Base-by-base conservation (phyloP, 805 yeast genomes). In the Sugiyamaella marilandica region DNA sequence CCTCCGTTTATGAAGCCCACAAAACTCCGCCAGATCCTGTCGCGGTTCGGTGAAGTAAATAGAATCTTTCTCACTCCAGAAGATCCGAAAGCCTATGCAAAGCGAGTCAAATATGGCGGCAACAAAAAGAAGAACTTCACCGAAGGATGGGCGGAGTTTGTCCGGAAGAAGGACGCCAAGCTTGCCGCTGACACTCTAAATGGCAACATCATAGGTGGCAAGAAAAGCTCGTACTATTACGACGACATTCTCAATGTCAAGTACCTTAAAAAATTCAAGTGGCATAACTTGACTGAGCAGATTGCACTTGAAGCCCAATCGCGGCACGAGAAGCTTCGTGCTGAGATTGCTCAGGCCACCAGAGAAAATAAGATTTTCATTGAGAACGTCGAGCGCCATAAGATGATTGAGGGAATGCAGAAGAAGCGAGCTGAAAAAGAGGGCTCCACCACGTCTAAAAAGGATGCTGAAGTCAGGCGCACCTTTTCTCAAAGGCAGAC, bases 1-100 rank as follows among this genome's bases (percentile, higher is more conserved):
- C 99, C 99, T 0, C 99, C 99, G 24, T 94, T 86, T 65, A 94
- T 94, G 99, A 91, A 91, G 66, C 98, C 99, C 0, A 81, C 85
- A 1, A 94, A 90, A 66, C 74, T 94, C 70, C 78, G 95, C 62
- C 94, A 90, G 49, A 79, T 94, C 10, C 72, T 94, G 33, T 69
- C 83, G 2, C 74, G 88, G 56, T 94, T 92, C 70, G 99, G 99
- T 10, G 82, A 81, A 54, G 77, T 92, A n/a, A 96, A 88, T 62
- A 75, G 98, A 58, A 72, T 94, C 5, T 94, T 85, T 65, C 70
- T 94, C 57, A 85, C 89, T 59, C 96, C 95, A 13, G 99, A 94
- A 67, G 87, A 85, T 57, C 77, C 82, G 9, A 73, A 78, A 29
- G 76, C 76, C 8, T 76, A 89, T 62, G 80, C 79, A 49, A 75